Conservation (phyloP, 805 yeast genomes). For the Wickerhamomyces subpelliculosus region DNA sequence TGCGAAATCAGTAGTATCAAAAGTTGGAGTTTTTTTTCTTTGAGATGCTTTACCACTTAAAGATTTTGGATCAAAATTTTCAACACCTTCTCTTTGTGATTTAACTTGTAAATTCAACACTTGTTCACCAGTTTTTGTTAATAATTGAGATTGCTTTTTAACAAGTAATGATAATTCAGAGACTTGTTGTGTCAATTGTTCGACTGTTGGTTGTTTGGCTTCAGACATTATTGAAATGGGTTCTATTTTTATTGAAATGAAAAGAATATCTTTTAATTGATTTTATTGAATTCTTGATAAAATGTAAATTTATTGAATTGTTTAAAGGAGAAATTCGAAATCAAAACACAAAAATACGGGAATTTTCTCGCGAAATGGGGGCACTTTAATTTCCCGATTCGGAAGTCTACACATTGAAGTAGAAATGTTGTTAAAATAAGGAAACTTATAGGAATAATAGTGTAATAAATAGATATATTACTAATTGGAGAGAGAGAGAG, state of each 20-base stretch:
- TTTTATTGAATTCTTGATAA: too few species aligned
- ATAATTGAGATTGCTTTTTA: slow-evolving; percentile 55
- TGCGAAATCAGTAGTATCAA: slow-evolving; percentile 52
- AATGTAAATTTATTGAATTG: too few species aligned
- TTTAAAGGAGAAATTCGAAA: too few species aligned
- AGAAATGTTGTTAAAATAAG: too few species aligned
- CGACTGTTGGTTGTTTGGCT: slow-evolving; percentile 8
- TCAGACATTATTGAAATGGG: not conserved
- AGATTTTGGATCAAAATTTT: slow-evolving; percentile 18
- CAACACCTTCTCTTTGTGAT: slow-evolving; percentile 37
- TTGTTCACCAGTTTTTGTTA: slow-evolving; percentile 76
- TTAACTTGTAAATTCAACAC: slow-evolving; percentile 62
- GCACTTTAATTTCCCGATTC: too few species aligned
- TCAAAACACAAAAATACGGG: too few species aligned
- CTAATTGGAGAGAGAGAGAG: too few species aligned
- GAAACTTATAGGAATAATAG: too few species aligned
- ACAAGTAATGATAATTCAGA: slow-evolving; percentile 45
- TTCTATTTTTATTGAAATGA: not conserved
- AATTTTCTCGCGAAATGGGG: too few species aligned
- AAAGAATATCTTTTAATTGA: not conserved
- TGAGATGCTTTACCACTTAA: slow-evolving; percentile 5
- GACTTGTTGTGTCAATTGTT: slow-evolving; percentile 34
- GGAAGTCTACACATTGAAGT: too few species aligned
- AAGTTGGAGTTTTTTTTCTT: slow-evolving; percentile 4
- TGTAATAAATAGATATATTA: too few species aligned